Base-by-base conservation (phyloP, 192 early-diverging fungal species). In the Coemansia asiatica region DNA sequence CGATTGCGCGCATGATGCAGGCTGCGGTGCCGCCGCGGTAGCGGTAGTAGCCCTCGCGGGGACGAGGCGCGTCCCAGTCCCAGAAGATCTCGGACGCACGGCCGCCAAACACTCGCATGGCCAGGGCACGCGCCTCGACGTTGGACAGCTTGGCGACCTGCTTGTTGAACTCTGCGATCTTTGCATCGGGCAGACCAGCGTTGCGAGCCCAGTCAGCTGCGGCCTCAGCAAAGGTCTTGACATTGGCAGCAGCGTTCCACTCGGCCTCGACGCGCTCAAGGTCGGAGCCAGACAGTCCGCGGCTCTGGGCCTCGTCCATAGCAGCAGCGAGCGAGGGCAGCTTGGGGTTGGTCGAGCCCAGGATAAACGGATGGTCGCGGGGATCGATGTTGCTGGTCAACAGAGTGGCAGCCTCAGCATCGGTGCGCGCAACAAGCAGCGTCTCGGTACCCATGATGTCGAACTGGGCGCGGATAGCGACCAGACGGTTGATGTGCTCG, bases 371-470 rank as follows among this genome's bases (percentile, higher is more conserved):
- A 78, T 98, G 96, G 73, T 98, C 96, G 67, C 96, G 92, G 15
- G 82, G 84, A 69, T 97, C 96, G 65, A 98, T 95, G 86, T 93
- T 97, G 86, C 90, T 93, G 67, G 94, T 94, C 82, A 98, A 88
- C 60, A 98, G 84, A 31, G 94, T 96, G 33, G 96, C 96, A 6
- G 96, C 96, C 79, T 98, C 96, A 54, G 96, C 92, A 65, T 98
- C 96, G 27, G 96, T 95, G 71, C 96, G 92, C 18, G 94, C 89
- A 60, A 98, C 93, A 28, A 98, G 76, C 61, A 97, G 81, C 67
- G 91, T 97, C 74, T 98, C 95, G 61, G 92, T 91, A 33, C 92
- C 94, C 96, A 98, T 97, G 74, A 98, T 96, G 79, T 98, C 96
- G 68, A 91, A 94, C 86, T 98, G 96, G 49, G 94, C 89, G 73